Evolutionary conservation across 2,329 filamentous ascomycete genomes (phyloP), one percentile per base, ranked within the genome.

Genomic region (Escovopsis weberi): DNA sequence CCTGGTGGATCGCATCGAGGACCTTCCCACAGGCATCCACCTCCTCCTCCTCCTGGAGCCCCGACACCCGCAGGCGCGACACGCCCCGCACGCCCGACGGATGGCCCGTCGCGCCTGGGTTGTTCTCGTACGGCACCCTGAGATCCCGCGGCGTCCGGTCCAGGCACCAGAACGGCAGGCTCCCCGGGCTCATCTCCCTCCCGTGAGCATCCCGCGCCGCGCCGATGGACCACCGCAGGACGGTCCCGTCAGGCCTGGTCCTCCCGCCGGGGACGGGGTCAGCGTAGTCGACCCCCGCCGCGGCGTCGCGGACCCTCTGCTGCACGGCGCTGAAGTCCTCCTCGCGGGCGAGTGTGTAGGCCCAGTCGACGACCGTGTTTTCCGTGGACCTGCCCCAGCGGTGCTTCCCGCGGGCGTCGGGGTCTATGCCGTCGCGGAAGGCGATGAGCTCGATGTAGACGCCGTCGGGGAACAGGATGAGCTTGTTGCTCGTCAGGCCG

Each of bases 361-460:
- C 72, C 67, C 74, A 76, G 61, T 81, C 80, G 48, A 82, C 66
- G 36, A 72, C 58, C 19, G 57, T 61, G 4, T 74, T 71, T 30
- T 67, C 66, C 0, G 57, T 48, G 9, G 71, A 66, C 0, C 58
- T 45, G 1, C 72, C 76, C 79, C 78, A 84, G 52, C 71, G 72
- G 51, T 82, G 77, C 1, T 59, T 58, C 6, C 52, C 52, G 4
- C 69, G 64, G 6, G 57, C 50, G 4, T 62, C 59, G 0, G 59
- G 59, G 18, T 63, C 59, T 26, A 60, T 48, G 9, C 56, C 67
- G 18, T 70, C 55, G 39, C 74, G 61, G 54, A 82, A 82, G 34
- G 75, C 70, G 46, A 82, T 78, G 40, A 82, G 61, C 53, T 84
- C 79, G 42, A 84, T 62, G 58, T 83, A 83, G 19, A 69, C 70